Evolutionary conservation across 768 basidiomycete species (phyloP).

Genomic region (Mycena kentingensis): DNA sequence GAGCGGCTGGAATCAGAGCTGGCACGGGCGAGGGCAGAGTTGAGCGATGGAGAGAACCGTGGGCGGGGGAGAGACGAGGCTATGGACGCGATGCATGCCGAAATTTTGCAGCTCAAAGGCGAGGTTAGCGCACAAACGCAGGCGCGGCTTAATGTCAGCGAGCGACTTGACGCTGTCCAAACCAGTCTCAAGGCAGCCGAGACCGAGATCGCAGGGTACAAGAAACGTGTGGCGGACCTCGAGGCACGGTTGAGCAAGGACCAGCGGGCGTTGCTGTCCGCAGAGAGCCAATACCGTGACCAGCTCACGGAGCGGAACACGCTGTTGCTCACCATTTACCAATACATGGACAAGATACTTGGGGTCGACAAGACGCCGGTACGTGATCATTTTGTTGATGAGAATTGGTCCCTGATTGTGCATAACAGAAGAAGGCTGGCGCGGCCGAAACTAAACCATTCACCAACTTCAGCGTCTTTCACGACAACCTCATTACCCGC

Average conservation of each 20-base stretch:
- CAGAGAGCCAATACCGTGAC: slow-evolving; percentile 84
- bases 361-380: slow-evolving; percentile 87
- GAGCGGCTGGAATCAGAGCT: slow-evolving; percentile 81
- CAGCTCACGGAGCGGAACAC: slow-evolving; percentile 94
- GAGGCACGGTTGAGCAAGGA: slow-evolving; percentile 84
- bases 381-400: slow-evolving; percentile 32
- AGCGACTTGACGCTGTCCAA: slow-evolving; percentile 82
- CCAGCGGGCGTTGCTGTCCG: slow-evolving; percentile 66
- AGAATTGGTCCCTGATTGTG: neutral
- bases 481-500: slow-evolving; percentile 88
- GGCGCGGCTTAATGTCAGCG: slow-evolving; percentile 79
- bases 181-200: slow-evolving; percentile 66
- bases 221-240: slow-evolving; percentile 67
- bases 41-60: slow-evolving; percentile 65
- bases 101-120: slow-evolving; percentile 77
- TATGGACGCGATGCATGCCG: slow-evolving; percentile 74
- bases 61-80: slow-evolving; percentile 69
- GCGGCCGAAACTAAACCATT: slow-evolving; percentile 88
- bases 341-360: slow-evolving; percentile 92
- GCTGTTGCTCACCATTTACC: slow-evolving; percentile 86
- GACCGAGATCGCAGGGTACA: slow-evolving; percentile 59
- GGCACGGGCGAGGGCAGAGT: slow-evolving; percentile 64
- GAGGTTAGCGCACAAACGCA: slow-evolving; percentile 87
- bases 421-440: slow-evolving; percentile 67
- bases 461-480: slow-evolving; percentile 92